phyloP scores from a whole-genome alignment of 441 rosid species.

The Erodium moschatum region DNA sequence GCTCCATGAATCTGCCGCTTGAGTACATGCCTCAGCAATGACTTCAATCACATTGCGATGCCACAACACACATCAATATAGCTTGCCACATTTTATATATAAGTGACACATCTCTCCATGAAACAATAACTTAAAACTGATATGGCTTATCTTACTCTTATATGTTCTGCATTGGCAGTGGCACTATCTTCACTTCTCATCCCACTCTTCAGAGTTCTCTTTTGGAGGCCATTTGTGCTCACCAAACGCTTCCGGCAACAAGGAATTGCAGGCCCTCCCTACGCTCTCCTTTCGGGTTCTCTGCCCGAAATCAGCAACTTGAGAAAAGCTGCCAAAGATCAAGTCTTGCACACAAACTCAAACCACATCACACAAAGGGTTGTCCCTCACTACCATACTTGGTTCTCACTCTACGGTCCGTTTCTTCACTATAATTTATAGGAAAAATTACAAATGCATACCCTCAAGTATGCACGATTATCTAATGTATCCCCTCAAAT shows the following conservation, averaged over 20 bases:
- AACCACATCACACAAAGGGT: conserved; percentile 20
- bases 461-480: too few relatives aligned
- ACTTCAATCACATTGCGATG: too few relatives aligned
- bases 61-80: too few relatives aligned
- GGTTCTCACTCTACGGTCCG: conserved; percentile 25
- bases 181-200: not conserved
- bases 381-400: conserved; percentile 23
- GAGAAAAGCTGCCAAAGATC: conserved; percentile 11
- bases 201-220: conserved; percentile 8
- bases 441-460: too few relatives aligned
- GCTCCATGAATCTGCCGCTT: too few relatives aligned
- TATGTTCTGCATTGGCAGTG: too few relatives aligned
- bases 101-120: not conserved
- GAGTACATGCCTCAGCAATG: too few relatives aligned
- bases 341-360: conserved; percentile 21
- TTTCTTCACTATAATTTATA: too few relatives aligned
- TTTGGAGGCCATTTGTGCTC: conserved; percentile 32
- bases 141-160: conserved; percentile 20
- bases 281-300: conserved; percentile 23
- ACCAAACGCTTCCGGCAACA: conserved; percentile 25
- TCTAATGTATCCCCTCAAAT: too few relatives aligned
- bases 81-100: too few relatives aligned
- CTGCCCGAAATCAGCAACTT: conserved; percentile 19
- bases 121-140: not conserved
- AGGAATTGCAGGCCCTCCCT: conserved; percentile 31